Conservation (phyloP, 768 basidiomycete genomes). For the Strobilomyces dryophilus region DNA sequence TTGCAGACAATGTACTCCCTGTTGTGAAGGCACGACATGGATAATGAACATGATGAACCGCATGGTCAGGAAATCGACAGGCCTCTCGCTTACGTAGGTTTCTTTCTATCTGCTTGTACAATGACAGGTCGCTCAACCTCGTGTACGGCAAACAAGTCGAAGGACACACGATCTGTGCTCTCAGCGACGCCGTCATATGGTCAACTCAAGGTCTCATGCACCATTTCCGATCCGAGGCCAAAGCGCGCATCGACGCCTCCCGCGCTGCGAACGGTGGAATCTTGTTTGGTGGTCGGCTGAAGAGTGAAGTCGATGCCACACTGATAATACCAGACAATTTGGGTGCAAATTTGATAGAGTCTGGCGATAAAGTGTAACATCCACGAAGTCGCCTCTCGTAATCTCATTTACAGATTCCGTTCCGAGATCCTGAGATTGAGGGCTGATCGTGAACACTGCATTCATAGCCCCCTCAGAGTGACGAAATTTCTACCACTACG, state of each 20-base stretch:
- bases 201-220: slow-evolving; percentile 97
- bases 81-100: slow-evolving; percentile 87
- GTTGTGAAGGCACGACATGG: slow-evolving; percentile 95
- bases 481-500: no score
- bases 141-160: slow-evolving; percentile 84
- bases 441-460: no score
- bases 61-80: slow-evolving; percentile 98
- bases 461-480: no score
- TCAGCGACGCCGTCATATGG: slow-evolving; percentile 98
- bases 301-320: slow-evolving; percentile 60
- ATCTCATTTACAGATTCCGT: slow-evolving; percentile 1
- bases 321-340: slow-evolving; percentile 74
- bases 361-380: slow-evolving; percentile 32
- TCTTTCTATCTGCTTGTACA: slow-evolving; percentile 8
- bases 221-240: slow-evolving; percentile 95
- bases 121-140: background rate
- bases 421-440: no score
- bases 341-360: slow-evolving; percentile 47
- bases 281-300: slow-evolving; percentile 80
- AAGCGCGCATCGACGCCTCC: slow-evolving; percentile 79
- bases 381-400: background rate
- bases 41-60: slow-evolving; percentile 99
- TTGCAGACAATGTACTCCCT: slow-evolving; percentile 95
- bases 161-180: slow-evolving; percentile 93
- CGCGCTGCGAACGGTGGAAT: slow-evolving; percentile 74